These are phyloP conservation scores for Amanita polypyramis DNA, from an alignment of 768 basidiomycete genomes.

Conservation along the genomic window DNA sequence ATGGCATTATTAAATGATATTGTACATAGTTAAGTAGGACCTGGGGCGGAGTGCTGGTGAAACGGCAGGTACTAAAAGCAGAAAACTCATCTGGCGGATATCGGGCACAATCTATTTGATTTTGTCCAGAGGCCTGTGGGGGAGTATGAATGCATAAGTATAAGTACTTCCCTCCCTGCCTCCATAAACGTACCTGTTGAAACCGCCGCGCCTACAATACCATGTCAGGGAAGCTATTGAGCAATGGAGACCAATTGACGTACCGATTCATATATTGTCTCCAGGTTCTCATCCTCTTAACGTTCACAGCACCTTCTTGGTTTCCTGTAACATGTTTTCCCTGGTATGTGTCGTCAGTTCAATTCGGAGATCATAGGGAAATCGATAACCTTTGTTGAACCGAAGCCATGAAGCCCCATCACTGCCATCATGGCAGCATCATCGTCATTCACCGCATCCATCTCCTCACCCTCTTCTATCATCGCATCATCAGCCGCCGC, in stretches of 20 bases:
- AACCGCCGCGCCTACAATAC: conserved; percentile 60
- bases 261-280: conserved; percentile 97
- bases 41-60: conserved; percentile 6
- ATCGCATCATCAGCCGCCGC: conserved; percentile 9
- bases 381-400: conserved; percentile 68
- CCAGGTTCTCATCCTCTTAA: conserved; percentile 87
- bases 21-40: neutral
- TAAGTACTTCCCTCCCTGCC: neutral
- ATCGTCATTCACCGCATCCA: conserved; percentile 51
- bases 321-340: conserved; percentile 77
- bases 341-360: conserved; percentile 24
- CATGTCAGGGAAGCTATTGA: conserved; percentile 1
- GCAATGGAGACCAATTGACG: conserved; percentile 8
- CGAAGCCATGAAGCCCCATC: conserved; percentile 89
- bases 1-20: neutral
- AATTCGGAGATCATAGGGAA: neutral
- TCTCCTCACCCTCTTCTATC: conserved; percentile 35
- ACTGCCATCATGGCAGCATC: conserved; percentile 77
- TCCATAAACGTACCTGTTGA: conserved; percentile 50
- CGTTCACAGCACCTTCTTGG: conserved; percentile 53
- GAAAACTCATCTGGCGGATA: conserved; percentile 11
- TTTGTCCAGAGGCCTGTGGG: conserved; percentile 78
- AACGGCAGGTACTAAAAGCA: conserved; percentile 1
- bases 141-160: conserved; percentile 11
- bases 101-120: conserved; percentile 52